Evolutionary conservation across 2,329 filamentous ascomycete genomes (phyloP).

Genomic region (Ceratocystis alfenasii): DNA sequence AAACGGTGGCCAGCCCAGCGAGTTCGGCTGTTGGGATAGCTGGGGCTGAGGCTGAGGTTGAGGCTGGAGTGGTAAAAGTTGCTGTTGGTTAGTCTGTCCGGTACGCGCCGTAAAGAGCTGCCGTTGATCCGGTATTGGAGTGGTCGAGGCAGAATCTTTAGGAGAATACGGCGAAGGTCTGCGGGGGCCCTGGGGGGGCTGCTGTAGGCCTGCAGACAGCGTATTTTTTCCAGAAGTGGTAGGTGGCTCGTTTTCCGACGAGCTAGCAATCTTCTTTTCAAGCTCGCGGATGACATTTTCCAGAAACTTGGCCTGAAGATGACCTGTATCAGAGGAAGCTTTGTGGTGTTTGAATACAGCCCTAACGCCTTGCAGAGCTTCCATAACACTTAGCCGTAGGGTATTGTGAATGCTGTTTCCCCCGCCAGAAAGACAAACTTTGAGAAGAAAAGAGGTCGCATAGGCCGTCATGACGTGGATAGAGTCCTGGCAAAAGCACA

Average conservation of each 20-base stretch:
- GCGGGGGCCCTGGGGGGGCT: not conserved
- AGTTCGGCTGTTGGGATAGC: not conserved
- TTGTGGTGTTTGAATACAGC: slow-evolving; percentile 27
- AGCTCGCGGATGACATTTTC: slow-evolving; percentile 20
- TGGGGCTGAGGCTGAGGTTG: not conserved
- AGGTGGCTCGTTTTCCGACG: not conserved
- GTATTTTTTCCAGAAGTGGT: not conserved
- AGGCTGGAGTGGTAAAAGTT: not conserved
- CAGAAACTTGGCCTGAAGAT: slow-evolving; percentile 29
- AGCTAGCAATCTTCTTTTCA: slow-evolving; percentile 16
- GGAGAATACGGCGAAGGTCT: not conserved
- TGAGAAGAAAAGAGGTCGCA: slow-evolving; percentile 32
- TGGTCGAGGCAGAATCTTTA: not conserved
- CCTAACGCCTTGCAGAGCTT: slow-evolving; percentile 23
- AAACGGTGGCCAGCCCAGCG: slow-evolving; percentile 5
- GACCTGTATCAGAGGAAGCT: slow-evolving; percentile 26
- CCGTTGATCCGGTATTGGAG: not conserved
- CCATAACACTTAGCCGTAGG: slow-evolving; percentile 22
- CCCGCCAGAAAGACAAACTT: slow-evolving; percentile 24
- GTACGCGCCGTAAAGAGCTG: not conserved
- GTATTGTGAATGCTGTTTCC: slow-evolving; percentile 15
- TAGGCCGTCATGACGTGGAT: slow-evolving; percentile 35
- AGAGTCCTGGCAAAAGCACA: slow-evolving; percentile 34
- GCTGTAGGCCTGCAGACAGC: not conserved
- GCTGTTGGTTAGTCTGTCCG: not conserved